Conservation (phyloP, 495 filamentous ascomycete genomes). For the Penicillium canescens region DNA sequence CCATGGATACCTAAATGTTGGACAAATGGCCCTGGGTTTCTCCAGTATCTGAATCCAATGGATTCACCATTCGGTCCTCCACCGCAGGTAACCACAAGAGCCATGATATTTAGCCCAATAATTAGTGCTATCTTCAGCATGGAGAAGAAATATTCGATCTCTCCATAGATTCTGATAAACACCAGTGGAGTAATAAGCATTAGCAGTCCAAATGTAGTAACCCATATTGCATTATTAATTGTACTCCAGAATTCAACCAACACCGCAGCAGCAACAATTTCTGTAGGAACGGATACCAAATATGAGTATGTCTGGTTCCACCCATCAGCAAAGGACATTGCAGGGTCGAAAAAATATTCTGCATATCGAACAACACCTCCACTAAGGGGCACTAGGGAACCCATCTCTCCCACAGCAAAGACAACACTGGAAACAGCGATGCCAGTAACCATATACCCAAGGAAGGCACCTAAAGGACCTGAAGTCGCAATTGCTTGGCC, state of each 20-base stretch:
- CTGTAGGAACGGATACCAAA: constrained; percentile 37
- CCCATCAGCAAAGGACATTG: constrained; percentile 29
- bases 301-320: constrained; percentile 31
- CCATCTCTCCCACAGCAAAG: constrained; percentile 26
- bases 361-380: constrained; percentile 29
- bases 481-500: constrained; percentile 56
- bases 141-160: constrained; percentile 42
- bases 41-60: constrained; percentile 20
- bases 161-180: constrained; percentile 42
- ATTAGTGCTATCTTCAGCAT: constrained; percentile 42
- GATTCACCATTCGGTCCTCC: constrained; percentile 13
- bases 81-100: constrained; percentile 30
- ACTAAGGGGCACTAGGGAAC: constrained; percentile 27
- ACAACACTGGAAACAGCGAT: constrained; percentile 21
- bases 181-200: constrained; percentile 43
- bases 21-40: constrained; percentile 19
- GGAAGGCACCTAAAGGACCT: constrained; percentile 55
- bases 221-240: constrained; percentile 36
- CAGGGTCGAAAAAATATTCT: constrained; percentile 31
- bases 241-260: constrained; percentile 48
- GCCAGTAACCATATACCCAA: constrained; percentile 27
- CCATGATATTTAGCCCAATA: constrained; percentile 47
- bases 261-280: constrained; percentile 42
- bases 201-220: constrained; percentile 42
- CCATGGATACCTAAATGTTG: constrained; percentile 11